Conservation (phyloP, 2,329 filamentous ascomycete genomes). For the Scytalidium sp. region DNA sequence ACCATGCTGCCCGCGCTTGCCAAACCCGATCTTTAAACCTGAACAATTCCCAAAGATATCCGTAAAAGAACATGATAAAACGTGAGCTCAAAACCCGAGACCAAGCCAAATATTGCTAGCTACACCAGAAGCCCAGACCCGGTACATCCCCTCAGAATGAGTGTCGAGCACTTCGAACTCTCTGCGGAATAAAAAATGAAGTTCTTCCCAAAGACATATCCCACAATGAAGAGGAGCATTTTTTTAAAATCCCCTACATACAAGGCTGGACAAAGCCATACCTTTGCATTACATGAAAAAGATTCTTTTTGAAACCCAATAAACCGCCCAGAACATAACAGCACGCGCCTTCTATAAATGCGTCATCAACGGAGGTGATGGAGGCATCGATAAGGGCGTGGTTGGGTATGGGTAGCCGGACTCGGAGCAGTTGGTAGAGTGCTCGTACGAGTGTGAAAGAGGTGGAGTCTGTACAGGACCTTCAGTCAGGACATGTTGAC, state of each 20-base stretch:
- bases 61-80: conserved; percentile 9
- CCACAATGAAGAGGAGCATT: too few species aligned
- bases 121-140: not conserved
- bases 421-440: conserved; percentile 62
- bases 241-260: too few species aligned
- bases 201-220: not conserved
- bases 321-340: not conserved
- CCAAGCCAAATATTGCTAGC: not conserved
- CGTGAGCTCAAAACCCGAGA: not conserved
- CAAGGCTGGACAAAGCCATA: not conserved
- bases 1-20: not conserved
- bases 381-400: conserved; percentile 72
- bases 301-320: not conserved
- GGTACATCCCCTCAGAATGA: conserved; percentile 21
- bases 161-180: conserved; percentile 31
- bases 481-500: conserved; percentile 13
- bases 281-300: not conserved
- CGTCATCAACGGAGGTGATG: conserved; percentile 55
- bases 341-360: conserved; percentile 15
- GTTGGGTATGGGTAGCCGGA: conserved; percentile 61
- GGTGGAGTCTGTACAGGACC: conserved; percentile 62
- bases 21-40: not conserved
- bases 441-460: conserved; percentile 70
- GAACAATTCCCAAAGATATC: conserved; percentile 1
- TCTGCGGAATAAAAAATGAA: conserved; percentile 11